A percentile compares a stretch with the other conserved stretches of the same genome.
Evolutionary conservation across 2,329 filamentous ascomycete species (phyloP).

Genomic region (Colletotrichum theobromicola): DNA sequence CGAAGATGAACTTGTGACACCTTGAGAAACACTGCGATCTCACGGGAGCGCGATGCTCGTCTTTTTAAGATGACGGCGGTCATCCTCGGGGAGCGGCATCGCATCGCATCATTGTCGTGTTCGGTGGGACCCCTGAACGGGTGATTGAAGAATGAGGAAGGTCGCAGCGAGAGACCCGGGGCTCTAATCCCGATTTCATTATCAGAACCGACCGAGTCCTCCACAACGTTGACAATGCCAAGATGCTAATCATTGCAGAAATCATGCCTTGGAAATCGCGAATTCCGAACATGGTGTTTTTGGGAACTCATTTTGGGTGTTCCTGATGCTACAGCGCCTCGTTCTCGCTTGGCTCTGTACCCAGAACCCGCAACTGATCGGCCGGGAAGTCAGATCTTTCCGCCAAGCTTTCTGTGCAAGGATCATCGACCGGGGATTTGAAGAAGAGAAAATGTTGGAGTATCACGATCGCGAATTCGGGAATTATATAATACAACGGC

Average conservation of each 20-base stretch:
- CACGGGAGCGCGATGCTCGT: too few species aligned
- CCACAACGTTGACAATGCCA: not conserved
- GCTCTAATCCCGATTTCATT: constrained; percentile 1
- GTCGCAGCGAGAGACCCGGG: not conserved
- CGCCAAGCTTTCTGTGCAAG: not conserved
- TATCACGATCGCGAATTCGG: not conserved
- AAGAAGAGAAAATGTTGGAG: not conserved
- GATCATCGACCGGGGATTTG: not conserved
- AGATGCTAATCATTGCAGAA: not conserved
- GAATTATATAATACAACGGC: not conserved
- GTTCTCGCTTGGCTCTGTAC: not conserved
- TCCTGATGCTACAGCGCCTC: not conserved
- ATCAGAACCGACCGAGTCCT: not conserved
- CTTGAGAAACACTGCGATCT: not conserved
- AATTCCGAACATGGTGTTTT: not conserved
- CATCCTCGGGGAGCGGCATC: not conserved
- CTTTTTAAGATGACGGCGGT: not conserved
- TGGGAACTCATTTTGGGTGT: not conserved
- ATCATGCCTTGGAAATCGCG: not conserved
- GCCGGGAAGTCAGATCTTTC: not conserved
- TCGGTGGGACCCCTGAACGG: not conserved
- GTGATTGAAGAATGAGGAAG: constrained; percentile 2
- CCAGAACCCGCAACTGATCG: not conserved
- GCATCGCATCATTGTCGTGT: not conserved
- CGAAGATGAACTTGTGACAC: not conserved